Evolutionary conservation across 2,329 filamentous ascomycete species (phyloP), one percentile per base, ranked within the genome.

Genomic region (Pezicula radicicola): DNA sequence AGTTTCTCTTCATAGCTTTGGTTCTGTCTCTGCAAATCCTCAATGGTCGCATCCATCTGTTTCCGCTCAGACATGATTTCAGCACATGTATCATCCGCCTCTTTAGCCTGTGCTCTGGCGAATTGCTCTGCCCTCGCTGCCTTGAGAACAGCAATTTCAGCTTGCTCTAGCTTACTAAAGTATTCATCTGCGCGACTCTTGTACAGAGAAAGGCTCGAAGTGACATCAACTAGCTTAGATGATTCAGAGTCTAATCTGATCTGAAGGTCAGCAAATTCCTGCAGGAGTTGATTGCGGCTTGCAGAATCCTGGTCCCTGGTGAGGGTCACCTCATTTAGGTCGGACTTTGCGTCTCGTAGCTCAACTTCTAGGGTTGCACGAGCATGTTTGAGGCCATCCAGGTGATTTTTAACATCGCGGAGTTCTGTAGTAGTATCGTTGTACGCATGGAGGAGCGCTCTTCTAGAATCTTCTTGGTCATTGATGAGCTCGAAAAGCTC

Each of bases 81-180:
- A 1, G 90, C 91, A 63, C 88, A 96, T 6, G 86, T 91, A 53
- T 97, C 92, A 65, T 97, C 94, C 0, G 91, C 88, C 71, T 99
- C 93, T 63, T 84, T 87, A 9, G 90, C 89, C 67, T 97, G 93
- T 1, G 88, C 79, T 70, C 90, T 95, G 51, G 93, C 93, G 68
- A 97, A 97, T 62, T 96, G 91, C 70, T 97, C 93, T 0, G 94
- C 93, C 21, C 93, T 84, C 54, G 82, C 87, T 15, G 93, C 93
- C 69, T 97, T 97, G 57, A 99, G 81, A 16, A 97, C 92, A 0
- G 92, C 86, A 59, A 97, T 95, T 69, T 99, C 93, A 15, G 94
- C 94, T 67, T 97, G 93, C 70, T 99, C 93, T 18, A 99, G 83
- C 72, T 96, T 97, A 75, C 85, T 89, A 72, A 97, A 99, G 71